Percentiles rank a stretch among this genome's conserved stretches.
These are phyloP conservation scores for Suillus weaverae DNA, from an alignment of 768 basidiomycete species.

Conservation along the genomic window DNA sequence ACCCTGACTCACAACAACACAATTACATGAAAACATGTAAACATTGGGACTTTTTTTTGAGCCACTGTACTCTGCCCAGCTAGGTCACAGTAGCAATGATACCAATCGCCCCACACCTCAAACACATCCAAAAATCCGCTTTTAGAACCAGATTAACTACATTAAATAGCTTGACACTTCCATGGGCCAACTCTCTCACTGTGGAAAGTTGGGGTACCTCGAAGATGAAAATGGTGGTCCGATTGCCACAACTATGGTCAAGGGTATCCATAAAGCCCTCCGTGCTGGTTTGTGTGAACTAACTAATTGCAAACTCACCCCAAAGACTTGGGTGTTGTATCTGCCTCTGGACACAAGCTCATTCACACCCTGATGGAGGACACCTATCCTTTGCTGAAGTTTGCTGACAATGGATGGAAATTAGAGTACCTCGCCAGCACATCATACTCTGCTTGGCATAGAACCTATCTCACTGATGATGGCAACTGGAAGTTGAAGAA, in stretches of 20 bases:
- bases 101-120: background rate
- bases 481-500: slow-evolving; percentile 1
- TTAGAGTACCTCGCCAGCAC: background rate
- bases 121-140: background rate
- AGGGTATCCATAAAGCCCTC: background rate
- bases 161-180: slow-evolving; percentile 2
- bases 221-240: slow-evolving; percentile 1
- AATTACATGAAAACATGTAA: too few relatives aligned
- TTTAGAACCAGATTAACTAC: slow-evolving; percentile 6
- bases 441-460: background rate
- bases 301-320: background rate
- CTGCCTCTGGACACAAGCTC: background rate
- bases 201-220: background rate
- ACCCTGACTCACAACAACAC: too few relatives aligned
- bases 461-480: background rate
- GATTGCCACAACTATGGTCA: background rate
- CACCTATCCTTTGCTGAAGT: background rate
- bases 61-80: too few relatives aligned
- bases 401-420: slow-evolving; percentile 1
- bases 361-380: background rate
- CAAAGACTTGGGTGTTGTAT: background rate
- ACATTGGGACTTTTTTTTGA: too few relatives aligned
- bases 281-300: background rate
- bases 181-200: background rate
- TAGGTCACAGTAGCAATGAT: background rate